Conservation (phyloP, 164 flowering plant genomes). For the Stephania yunnanensis region DNA sequence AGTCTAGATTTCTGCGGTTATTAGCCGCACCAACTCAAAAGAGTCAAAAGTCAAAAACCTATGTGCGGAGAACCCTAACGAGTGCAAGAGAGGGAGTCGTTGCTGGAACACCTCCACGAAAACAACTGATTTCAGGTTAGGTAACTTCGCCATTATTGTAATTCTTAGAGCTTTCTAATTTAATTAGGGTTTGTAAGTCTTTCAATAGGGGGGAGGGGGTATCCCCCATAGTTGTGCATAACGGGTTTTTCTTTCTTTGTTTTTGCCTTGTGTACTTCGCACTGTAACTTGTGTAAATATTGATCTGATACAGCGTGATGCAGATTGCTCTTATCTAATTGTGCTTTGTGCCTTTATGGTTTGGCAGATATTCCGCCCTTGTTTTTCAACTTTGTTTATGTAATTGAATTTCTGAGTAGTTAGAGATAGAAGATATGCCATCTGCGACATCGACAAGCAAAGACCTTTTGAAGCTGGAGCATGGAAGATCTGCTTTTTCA, state of each 20-base stretch:
- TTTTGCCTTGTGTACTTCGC: neutral
- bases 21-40: too few relatives aligned
- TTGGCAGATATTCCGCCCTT: neutral
- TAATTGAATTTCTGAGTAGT: neutral
- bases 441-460: slow-evolving; percentile 7
- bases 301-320: neutral
- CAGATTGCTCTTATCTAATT: neutral
- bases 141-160: too few relatives aligned
- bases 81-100: too few relatives aligned
- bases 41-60: too few relatives aligned
- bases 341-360: neutral
- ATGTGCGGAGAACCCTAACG: too few relatives aligned
- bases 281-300: neutral
- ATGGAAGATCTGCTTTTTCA: slow-evolving; percentile 4
- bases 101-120: too few relatives aligned
- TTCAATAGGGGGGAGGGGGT: too few relatives aligned
- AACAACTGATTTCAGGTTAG: too few relatives aligned
- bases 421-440: slow-evolving; percentile 6
- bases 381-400: neutral
- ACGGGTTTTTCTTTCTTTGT: neutral
- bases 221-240: too few relatives aligned
- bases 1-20: too few relatives aligned
- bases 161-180: too few relatives aligned
- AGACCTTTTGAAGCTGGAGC: slow-evolving; percentile 19
- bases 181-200: too few relatives aligned